Evolutionary conservation across 192 early-diverging fungal species (phyloP), one percentile per base, ranked within the genome.

Genomic region (Phlyctochytrium planicorne): DNA sequence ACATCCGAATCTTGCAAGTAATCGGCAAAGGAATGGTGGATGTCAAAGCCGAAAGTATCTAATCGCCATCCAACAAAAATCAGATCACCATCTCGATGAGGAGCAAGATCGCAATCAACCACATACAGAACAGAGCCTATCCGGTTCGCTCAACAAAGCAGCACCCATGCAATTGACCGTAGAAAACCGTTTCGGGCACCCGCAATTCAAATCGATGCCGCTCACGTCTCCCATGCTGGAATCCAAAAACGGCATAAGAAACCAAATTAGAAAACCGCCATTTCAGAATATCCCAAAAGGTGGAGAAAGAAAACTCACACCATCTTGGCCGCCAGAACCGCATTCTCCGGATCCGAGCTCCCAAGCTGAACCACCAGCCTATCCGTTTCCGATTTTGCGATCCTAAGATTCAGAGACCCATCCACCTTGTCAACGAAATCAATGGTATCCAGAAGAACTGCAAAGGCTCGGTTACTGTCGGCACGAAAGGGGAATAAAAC

Each of bases 131-230:
- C 86, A 86, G 33, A 98, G 79, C 30, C 84, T 81, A 50, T 95
- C 93, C 3, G 93, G 96, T 36, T 94, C 81, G 16, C 87, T 77
- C 61, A 99, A 75, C 40, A 99, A 78, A 3, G 93, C 93, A 10
- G 95, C 91, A 20, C 95, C 97, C 95, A 98, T 98, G 32, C 93
- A 91, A 27, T 88, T 92, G 35, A 91, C 88, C 17, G 96, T 74
- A 6, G 97, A 99, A 67, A 99, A 99, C 67, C 87, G 85, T 69
- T 97, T 98, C 0, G 97, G 97, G 68, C 97, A 99, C 1, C 97
- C 97, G 75, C 97, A 99, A 79, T 99, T 99, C 56, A 99, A 70
- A 75, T 98, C 97, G 62, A 98, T 90, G 0, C 89, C 95, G 30
- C 91, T 79, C 1, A 94, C 91, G 80, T 99, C 95, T 30, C 87